Evolutionary conservation across 2,329 filamentous ascomycete genomes (phyloP).

Genomic region (Epichloe sp.): DNA sequence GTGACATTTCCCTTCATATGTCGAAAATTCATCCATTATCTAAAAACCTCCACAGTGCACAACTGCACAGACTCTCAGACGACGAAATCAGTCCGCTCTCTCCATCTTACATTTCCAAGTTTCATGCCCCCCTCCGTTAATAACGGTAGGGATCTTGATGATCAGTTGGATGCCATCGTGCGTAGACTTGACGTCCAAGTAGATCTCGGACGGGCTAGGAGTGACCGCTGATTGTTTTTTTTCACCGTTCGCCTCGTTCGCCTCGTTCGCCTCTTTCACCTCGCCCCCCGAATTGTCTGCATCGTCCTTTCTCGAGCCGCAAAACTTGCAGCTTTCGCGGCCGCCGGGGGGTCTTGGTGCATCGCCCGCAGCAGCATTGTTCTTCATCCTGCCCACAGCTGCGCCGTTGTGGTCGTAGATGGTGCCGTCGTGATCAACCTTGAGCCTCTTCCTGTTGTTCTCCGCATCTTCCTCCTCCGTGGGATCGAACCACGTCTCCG

Average conservation of each 20-base stretch:
- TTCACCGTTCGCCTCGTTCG: not conserved
- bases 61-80: too few relatives aligned
- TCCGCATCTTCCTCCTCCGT: not conserved
- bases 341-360: not conserved
- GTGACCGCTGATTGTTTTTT: not conserved
- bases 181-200: slow-evolving; percentile 43
- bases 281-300: not conserved
- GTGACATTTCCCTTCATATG: too few relatives aligned
- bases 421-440: slow-evolving; percentile 43
- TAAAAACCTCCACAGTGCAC: too few relatives aligned
- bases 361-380: not conserved
- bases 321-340: not conserved
- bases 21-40: too few relatives aligned
- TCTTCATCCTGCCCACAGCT: slow-evolving; percentile 48
- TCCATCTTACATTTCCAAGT: not conserved
- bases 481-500: slow-evolving; percentile 25
- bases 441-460: slow-evolving; percentile 35
- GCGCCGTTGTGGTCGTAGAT: slow-evolving; percentile 44
- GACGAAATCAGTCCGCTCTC: not conserved
- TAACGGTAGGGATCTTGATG: slow-evolving; percentile 44
- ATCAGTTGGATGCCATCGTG: slow-evolving; percentile 44
- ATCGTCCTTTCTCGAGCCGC: not conserved
- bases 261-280: too few relatives aligned
- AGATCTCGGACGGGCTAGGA: slow-evolving; percentile 39
- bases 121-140: slow-evolving; percentile 33